These are phyloP conservation scores for Globisporangium apiculatum DNA, from an alignment of 352 stramenopile species.

Conservation along the genomic window DNA sequence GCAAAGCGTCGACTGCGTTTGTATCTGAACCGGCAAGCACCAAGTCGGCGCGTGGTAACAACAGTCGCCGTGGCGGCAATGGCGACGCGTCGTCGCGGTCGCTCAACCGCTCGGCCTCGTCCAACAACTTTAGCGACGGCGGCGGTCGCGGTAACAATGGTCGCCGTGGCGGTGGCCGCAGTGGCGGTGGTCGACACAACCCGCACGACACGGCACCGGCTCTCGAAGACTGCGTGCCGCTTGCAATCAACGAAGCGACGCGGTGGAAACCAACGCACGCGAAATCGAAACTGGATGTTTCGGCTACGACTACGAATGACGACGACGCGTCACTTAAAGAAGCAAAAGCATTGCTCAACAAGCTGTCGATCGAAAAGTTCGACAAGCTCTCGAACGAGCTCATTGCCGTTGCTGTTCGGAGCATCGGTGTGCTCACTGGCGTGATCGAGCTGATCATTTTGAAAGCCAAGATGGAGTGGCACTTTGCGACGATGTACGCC, in stretches of 20 bases:
- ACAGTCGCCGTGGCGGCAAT: conserved; percentile 6
- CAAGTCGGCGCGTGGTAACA: neutral
- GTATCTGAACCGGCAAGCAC: neutral
- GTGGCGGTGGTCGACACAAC: conserved; percentile 32
- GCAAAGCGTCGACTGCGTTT: conserved; percentile 30
- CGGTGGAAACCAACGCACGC: conserved; percentile 73
- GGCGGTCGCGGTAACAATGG: conserved; percentile 23
- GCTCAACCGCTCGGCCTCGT: conserved; percentile 23
- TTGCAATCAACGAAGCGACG: conserved; percentile 78
- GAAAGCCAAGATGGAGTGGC: conserved; percentile 95
- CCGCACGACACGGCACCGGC: conserved; percentile 42
- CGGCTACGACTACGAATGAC: neutral
- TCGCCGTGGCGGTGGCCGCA: conserved; percentile 22
- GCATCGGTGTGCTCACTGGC: conserved; percentile 71
- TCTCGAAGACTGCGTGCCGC: conserved; percentile 52
- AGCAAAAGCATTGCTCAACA: conserved; percentile 93
- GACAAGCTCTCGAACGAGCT: conserved; percentile 92
- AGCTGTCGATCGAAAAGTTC: conserved; percentile 96
- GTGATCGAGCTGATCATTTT: conserved; percentile 92
- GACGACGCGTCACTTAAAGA: conserved; percentile 81
- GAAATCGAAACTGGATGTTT: conserved; percentile 43
- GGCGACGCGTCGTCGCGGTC: conserved; percentile 38
- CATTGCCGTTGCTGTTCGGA: conserved; percentile 86
- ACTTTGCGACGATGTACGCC: conserved; percentile 96
- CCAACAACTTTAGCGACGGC: conserved; percentile 33